A percentile compares a stretch with the other conserved stretches of the same genome.
phyloP scores from a whole-genome alignment of 225 moss, liverwort and hornwort genomes.

The Pleurozium schreberi region DNA sequence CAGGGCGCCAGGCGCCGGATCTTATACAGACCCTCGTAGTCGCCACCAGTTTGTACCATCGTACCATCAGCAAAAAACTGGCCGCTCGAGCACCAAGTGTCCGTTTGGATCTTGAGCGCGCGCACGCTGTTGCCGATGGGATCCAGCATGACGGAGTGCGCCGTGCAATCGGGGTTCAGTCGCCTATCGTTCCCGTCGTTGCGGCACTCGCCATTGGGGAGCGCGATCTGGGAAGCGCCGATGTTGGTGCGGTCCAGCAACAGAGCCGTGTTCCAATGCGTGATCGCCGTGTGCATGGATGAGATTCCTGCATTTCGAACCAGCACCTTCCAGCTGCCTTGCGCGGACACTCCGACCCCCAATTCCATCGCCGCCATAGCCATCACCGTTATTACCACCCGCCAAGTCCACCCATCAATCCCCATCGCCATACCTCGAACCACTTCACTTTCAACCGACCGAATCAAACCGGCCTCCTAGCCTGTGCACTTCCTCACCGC shows the following conservation, averaged over 20 bases:
- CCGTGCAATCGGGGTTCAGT: slow-evolving; percentile 21
- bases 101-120: slow-evolving; percentile 17
- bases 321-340: slow-evolving; percentile 25
- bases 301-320: slow-evolving; percentile 10
- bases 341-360: background rate
- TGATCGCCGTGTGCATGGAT: slow-evolving; percentile 39
- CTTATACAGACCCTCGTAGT: slow-evolving; percentile 3
- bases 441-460: background rate
- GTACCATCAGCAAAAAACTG: slow-evolving; percentile 33
- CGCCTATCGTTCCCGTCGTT: background rate
- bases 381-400: background rate
- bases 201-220: slow-evolving; percentile 22
- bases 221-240: slow-evolving; percentile 17
- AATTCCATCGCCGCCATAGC: background rate
- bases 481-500: no score
- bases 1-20: slow-evolving; percentile 17
- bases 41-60: slow-evolving; percentile 36
- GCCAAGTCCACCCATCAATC: background rate
- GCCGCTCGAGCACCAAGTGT: slow-evolving; percentile 46
- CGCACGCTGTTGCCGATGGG: background rate
- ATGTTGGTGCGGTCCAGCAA: slow-evolving; percentile 34
- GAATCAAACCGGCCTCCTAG: background rate
- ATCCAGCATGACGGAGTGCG: slow-evolving; percentile 37
- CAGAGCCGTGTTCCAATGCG: slow-evolving; percentile 10
- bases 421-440: background rate